phyloP scores from a whole-genome alignment of 805 yeast species.

The Allodekkera sacchari region DNA sequence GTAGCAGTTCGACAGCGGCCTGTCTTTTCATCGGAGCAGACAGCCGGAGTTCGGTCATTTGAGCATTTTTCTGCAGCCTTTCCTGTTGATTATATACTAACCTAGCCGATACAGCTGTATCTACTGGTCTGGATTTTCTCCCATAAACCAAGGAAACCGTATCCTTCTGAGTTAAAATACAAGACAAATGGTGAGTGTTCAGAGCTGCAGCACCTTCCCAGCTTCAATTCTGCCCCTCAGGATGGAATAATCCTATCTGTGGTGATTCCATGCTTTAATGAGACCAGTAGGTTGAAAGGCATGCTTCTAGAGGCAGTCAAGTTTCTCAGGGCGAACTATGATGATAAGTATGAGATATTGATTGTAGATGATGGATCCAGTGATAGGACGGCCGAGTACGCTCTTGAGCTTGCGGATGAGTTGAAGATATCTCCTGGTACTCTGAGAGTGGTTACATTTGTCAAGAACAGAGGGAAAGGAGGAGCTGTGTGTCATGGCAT shows the following conservation, averaged over 20 bases:
- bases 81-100: too few relatives aligned
- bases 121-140: constrained; percentile 39
- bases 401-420: constrained; percentile 50
- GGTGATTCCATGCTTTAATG: constrained; percentile 92
- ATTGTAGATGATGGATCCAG: constrained; percentile 88
- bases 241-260: constrained; percentile 55
- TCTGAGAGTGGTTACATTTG: constrained; percentile 63
- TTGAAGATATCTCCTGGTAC: constrained; percentile 45
- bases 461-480: constrained; percentile 83
- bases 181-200: constrained; percentile 35
- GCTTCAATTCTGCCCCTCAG: constrained; percentile 22
- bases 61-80: too few relatives aligned
- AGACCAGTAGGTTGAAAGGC: constrained; percentile 56
- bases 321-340: constrained; percentile 30
- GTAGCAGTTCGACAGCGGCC: too few relatives aligned
- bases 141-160: constrained; percentile 54
- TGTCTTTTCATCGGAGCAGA: too few relatives aligned
- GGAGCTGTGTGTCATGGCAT: constrained; percentile 97
- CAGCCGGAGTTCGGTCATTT: too few relatives aligned
- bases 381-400: constrained; percentile 72
- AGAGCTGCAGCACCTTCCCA: constrained; percentile 26
- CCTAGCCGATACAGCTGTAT: too few relatives aligned
- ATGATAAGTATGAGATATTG: constrained; percentile 58
- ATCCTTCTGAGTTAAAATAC: constrained; percentile 44
- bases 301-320: constrained; percentile 68